Evolutionary conservation across 805 yeast species (phyloP).

Genomic region (Lachancea kluyveri): DNA sequence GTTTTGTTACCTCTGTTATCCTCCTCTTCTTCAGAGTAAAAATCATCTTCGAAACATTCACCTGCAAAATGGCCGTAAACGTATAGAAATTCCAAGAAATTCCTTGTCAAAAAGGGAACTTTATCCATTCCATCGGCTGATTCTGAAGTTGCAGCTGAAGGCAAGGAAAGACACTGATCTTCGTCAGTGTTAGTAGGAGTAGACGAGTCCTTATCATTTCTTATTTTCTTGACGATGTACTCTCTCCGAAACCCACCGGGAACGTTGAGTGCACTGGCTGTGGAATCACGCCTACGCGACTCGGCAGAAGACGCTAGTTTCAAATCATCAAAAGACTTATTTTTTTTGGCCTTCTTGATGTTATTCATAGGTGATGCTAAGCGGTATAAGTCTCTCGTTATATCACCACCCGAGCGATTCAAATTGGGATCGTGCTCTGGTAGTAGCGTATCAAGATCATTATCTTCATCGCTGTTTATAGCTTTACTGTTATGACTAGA

Average conservation of each 20-base stretch:
- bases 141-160: slow-evolving; percentile 5
- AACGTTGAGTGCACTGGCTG: slow-evolving; percentile 62
- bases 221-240: slow-evolving; percentile 41
- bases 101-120: slow-evolving; percentile 53
- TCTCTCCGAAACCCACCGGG: slow-evolving; percentile 84
- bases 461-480: slow-evolving; percentile 2
- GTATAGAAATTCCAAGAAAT: slow-evolving; percentile 70
- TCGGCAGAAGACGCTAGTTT: slow-evolving; percentile 12
- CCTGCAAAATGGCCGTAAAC: slow-evolving; percentile 86
- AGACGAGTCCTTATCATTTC: slow-evolving; percentile 13
- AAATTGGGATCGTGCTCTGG: slow-evolving; percentile 14
- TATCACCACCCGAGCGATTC: slow-evolving; percentile 32
- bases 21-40: slow-evolving; percentile 38
- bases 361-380: slow-evolving; percentile 12
- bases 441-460: slow-evolving; percentile 6
- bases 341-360: slow-evolving; percentile 8
- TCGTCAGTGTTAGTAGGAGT: slow-evolving; percentile 13
- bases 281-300: slow-evolving; percentile 52
- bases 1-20: slow-evolving; percentile 19
- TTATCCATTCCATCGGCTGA: slow-evolving; percentile 25
- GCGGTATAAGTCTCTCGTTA: slow-evolving; percentile 33
- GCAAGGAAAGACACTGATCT: slow-evolving; percentile 4
- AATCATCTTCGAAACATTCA: slow-evolving; percentile 69
- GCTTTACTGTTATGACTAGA: slow-evolving; percentile 1
- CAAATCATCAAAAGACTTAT: slow-evolving; percentile 25